Base-by-base conservation (phyloP, 306 rosid genomes). In the Cucumis hystrix region DNA sequence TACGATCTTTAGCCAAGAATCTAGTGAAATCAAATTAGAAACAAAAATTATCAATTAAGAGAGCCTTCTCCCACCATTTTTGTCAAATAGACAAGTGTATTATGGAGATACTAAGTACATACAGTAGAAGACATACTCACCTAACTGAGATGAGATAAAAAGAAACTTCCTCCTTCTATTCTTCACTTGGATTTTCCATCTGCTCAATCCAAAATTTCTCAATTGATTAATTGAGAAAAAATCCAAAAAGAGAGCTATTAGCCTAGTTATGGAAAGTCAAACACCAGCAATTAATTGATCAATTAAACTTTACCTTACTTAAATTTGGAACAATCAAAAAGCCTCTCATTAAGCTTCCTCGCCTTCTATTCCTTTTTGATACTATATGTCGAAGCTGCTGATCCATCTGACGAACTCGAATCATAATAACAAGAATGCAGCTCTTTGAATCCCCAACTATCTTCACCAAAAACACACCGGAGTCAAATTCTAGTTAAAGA, bases 251-350 rank as follows among this genome's bases (percentile, higher is more conserved):
- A 69, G 10, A 16, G n/a, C 55, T 40, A 68, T 4, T 9, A 20
- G 12, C 13, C 30, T 62, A 62, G 9, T 63, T 64, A 25, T 51
- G 3, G 30, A 2, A 10, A 72, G n/a, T 8, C 17, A 8, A 39
- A 52, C 64, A 56, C 65, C 33, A 18, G 49, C 7, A 75, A 71
- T 14, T n/a, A n/a, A n/a, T 28, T 28, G 30, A 28, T 28, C 30
- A 28, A 28, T 37, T 67, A 8, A 28, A 28, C 18, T 28, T 69
- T 45, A 90, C 99, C 98, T 96, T 96, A 91, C 88, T 91, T 11
- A 96, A 91, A 62, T 96, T 92, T 17, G 99, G 99, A 73, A 96
- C 99, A 81, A 91, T 97, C 96, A 20, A 92, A 92, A 12, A 96
- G 92, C 83, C 97, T 88, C 14, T 96, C 96, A 47, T 96, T 96